Evolutionary conservation across 768 basidiomycete genomes (phyloP), one percentile per base, ranked within the genome.

Genomic region (Hysterangium stoloniferum): DNA sequence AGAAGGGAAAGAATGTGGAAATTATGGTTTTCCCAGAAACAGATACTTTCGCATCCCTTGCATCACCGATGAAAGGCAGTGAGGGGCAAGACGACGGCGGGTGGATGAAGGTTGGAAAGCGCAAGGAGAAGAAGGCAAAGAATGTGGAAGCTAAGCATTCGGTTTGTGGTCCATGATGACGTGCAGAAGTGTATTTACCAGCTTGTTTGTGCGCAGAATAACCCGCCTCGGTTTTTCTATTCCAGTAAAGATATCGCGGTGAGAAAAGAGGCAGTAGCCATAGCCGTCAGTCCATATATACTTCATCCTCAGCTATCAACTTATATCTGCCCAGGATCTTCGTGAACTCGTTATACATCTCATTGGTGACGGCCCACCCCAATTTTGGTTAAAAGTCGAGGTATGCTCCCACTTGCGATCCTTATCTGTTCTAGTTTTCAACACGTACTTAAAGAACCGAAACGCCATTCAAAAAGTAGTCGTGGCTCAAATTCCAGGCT

Each of bases 311-410:
- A 19, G 45, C 24, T 52, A 19, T 52, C 37, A n/a, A n/a, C 6
- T 7, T 19, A 12, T 36, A 48, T 24, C 32, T 28, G 4, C 33
- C 25, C 61, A 96, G 93, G 92, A 96, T 60, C 71, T 97, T 19
- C 77, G 95, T 31, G 93, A 97, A 59, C 72, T 97, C 17, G 74
- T 85, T 8, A 68, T 97, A 2, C 87, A 96, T 57, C 70, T 95
- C 40, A 66, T 84, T 22, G 85, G 86, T 0, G 90, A 94, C 59
- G 82, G 79, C 15, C 82, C 85, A n/a, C 82, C 86, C 1, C 84
- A 86, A 0, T 81, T 80, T 48, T 97, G 93, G 93, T 75, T 97
- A 17, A 75, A 78, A 45, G 75, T 94, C 35, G 85, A 92, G 65
- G 93, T 90, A 42, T 45, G 77, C 62, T 2, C 29, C 9, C 25